A percentile compares a stretch with the other conserved stretches of the same genome.
These are phyloP conservation scores for Cyberlindnera maclurae DNA, from an alignment of 805 yeast species.

Conservation along the genomic window DNA sequence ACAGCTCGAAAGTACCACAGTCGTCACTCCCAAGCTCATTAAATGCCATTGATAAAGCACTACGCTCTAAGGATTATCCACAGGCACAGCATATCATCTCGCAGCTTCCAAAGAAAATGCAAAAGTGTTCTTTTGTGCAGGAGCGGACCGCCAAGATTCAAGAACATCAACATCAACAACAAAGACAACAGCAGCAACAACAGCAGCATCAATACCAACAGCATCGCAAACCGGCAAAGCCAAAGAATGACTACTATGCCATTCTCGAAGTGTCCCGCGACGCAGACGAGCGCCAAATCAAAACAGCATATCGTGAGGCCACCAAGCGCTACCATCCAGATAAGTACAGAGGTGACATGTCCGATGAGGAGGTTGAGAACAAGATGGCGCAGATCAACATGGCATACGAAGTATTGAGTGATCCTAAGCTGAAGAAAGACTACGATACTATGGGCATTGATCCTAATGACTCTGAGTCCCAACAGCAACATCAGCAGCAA, in stretches of 20 bases:
- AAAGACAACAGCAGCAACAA: constrained; percentile 42
- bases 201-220: constrained; percentile 33
- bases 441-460: constrained; percentile 46
- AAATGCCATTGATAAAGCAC: constrained; percentile 30
- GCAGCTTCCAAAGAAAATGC: constrained; percentile 32
- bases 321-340: constrained; percentile 89
- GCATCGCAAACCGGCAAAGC: constrained; percentile 23
- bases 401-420: constrained; percentile 81
- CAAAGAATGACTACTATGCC: constrained; percentile 70
- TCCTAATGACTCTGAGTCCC: constrained; percentile 35
- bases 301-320: constrained; percentile 71
- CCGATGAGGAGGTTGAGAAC: constrained; percentile 62
- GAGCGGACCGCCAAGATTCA: constrained; percentile 27
- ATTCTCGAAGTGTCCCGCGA: constrained; percentile 57
- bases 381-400: constrained; percentile 90
- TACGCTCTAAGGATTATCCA: constrained; percentile 18
- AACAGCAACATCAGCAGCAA: constrained; percentile 4
- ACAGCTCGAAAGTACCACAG: constrained; percentile 21
- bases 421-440: constrained; percentile 51
- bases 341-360: constrained; percentile 66
- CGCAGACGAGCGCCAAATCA: constrained; percentile 68
- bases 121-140: constrained; percentile 25
- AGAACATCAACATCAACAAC: constrained; percentile 27
- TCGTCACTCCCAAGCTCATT: constrained; percentile 26
- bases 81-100: constrained; percentile 36